Evolutionary conservation across 306 rosid species (phyloP).

Genomic region (Bauhinia variegata): DNA sequence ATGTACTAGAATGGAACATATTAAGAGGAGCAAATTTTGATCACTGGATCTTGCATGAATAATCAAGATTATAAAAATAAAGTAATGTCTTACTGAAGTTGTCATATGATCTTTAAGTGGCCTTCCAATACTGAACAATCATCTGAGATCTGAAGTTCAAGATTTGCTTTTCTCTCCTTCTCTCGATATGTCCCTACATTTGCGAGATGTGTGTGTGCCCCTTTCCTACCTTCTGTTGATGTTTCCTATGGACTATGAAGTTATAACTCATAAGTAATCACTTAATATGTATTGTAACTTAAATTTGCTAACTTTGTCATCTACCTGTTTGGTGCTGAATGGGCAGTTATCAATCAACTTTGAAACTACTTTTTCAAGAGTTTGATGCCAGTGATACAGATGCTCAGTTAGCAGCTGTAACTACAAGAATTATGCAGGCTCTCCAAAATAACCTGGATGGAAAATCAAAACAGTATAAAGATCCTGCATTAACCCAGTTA

Average conservation of each 20-base stretch:
- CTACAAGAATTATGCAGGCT: slow-evolving; percentile 92
- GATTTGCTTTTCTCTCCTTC: too few species aligned
- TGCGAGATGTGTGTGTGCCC: background rate
- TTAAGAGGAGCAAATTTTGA: too few species aligned
- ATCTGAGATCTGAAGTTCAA: too few species aligned
- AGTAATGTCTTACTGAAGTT: too few species aligned
- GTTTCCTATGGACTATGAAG: background rate
- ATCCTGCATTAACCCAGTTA: slow-evolving; percentile 82
- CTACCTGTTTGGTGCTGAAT: slow-evolving; percentile 22
- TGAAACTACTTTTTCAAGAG: slow-evolving; percentile 85
- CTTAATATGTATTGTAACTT: slow-evolving; percentile 9
- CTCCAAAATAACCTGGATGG: slow-evolving; percentile 97
- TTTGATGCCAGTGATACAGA: slow-evolving; percentile 69
- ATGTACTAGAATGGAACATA: too few species aligned
- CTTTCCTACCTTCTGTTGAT: background rate
- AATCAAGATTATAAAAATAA: too few species aligned
- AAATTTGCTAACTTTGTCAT: slow-evolving; percentile 11
- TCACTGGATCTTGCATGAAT: too few species aligned
- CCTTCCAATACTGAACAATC: too few species aligned
- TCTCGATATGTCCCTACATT: too few species aligned
- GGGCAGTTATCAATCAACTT: slow-evolving; percentile 75
- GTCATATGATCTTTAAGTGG: too few species aligned
- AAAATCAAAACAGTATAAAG: slow-evolving; percentile 92
- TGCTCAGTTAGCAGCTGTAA: slow-evolving; percentile 66
- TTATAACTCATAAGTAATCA: background rate